Evolutionary conservation across 768 basidiomycete genomes (phyloP).

Genomic region (Hypsizygus marmoreus): DNA sequence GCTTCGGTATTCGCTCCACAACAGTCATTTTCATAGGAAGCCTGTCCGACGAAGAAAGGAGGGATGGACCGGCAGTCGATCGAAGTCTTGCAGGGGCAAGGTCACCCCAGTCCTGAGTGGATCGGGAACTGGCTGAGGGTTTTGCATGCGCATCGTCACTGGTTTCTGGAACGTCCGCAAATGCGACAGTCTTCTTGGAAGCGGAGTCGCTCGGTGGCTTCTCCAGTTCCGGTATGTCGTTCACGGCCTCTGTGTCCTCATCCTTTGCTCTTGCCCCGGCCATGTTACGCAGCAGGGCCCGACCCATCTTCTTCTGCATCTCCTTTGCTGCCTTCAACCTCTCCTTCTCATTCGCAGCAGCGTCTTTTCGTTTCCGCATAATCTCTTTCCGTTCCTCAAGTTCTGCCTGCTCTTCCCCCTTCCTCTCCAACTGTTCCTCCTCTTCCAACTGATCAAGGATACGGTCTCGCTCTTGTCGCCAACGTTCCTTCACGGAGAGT

Average conservation of each 20-base stretch:
- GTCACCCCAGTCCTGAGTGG: conserved; percentile 51
- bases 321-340: conserved; percentile 44
- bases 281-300: conserved; percentile 55
- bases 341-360: conserved; percentile 40
- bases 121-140: conserved; percentile 13
- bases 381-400: conserved; percentile 45
- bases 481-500: conserved; percentile 46
- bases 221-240: conserved; percentile 33
- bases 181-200: conserved; percentile 66
- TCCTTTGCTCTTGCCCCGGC: conserved; percentile 41
- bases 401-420: conserved; percentile 40
- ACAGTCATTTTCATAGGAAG: conserved; percentile 69
- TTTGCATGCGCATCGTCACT: conserved; percentile 19
- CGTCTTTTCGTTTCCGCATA: conserved; percentile 53
- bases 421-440: conserved; percentile 57
- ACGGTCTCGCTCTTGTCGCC: conserved; percentile 59
- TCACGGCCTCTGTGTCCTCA: conserved; percentile 32
- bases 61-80: conserved; percentile 34
- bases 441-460: conserved; percentile 72
- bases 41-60: conserved; percentile 37
- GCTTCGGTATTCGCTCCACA: conserved; percentile 59
- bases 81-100: conserved; percentile 53
- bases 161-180: conserved; percentile 48
- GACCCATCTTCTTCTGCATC: conserved; percentile 80
- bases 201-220: conserved; percentile 26